A percentile compares a stretch with the other conserved stretches of the same genome.
Evolutionary conservation across 345 rosid species (phyloP).

Genomic region (Sonneratia caseolaris): DNA sequence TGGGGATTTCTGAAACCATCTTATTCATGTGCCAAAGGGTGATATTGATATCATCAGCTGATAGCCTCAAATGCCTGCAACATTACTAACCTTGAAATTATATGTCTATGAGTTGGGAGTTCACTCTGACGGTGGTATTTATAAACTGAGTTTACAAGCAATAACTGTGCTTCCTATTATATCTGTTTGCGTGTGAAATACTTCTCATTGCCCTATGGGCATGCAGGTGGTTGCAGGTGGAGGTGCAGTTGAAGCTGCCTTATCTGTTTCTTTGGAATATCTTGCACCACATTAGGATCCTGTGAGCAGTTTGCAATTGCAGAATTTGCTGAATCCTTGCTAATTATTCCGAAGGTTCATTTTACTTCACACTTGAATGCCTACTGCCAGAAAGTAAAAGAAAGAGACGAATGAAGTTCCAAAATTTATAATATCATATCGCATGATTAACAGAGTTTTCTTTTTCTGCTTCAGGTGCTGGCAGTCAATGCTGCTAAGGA

Average conservation of each 20-base stretch:
- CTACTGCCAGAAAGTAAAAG: not conserved
- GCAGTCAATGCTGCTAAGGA: conserved; percentile 97
- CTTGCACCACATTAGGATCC: too few species aligned
- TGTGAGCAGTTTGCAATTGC: too few species aligned
- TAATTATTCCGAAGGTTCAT: conserved; percentile 81
- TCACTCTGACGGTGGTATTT: not conserved
- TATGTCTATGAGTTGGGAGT: not conserved
- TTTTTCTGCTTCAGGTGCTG: conserved; percentile 46
- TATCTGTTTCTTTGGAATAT: too few species aligned
- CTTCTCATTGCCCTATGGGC: too few species aligned
- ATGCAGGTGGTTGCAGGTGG: too few species aligned
- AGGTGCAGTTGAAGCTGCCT: too few species aligned
- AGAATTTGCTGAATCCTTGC: too few species aligned
- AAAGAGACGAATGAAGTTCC: not conserved
- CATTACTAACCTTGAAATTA: not conserved
- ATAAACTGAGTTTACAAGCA: not conserved
- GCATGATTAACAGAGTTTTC: not conserved
- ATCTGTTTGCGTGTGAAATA: not conserved
- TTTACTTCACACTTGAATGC: conserved; percentile 8
- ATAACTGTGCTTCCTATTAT: not conserved
- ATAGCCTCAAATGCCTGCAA: not conserved
- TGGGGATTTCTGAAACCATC: not conserved
- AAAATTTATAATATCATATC: not conserved
- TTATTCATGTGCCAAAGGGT: not conserved
- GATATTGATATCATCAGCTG: not conserved